These are phyloP conservation scores for Gynandropsis gynandra DNA, from an alignment of 345 rosid genomes.

Conservation along the genomic window DNA sequence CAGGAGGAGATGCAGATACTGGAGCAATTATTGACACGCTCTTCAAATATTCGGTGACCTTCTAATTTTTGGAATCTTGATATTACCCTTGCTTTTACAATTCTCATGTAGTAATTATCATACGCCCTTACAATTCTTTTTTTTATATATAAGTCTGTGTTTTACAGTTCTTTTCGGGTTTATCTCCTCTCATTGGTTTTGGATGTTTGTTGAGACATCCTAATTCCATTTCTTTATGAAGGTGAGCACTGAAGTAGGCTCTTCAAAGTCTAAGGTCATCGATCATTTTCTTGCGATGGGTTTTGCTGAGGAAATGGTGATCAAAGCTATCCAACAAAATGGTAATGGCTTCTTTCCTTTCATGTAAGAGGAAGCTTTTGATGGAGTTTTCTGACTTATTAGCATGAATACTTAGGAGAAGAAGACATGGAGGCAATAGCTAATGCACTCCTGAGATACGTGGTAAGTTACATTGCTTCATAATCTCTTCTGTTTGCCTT, in stretches of 20 bases:
- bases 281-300: constrained; percentile 73
- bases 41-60: constrained; percentile 20
- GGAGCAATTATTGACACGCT: constrained; percentile 21
- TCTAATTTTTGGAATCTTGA: neutral
- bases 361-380: neutral
- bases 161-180: neutral
- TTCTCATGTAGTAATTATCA: neutral
- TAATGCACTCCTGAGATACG: constrained; percentile 48
- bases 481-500: neutral
- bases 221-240: constrained; percentile 18
- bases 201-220: neutral
- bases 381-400: neutral
- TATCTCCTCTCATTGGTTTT: neutral
- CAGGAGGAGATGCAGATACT: constrained; percentile 24
- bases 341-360: constrained; percentile 33
- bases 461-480: constrained; percentile 31
- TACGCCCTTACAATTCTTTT: no score
- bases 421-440: constrained; percentile 41
- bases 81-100: no score
- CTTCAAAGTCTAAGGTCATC: constrained; percentile 42
- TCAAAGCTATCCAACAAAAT: constrained; percentile 53
- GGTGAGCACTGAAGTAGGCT: constrained; percentile 46
- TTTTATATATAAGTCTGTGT: no score
- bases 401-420: constrained; percentile 40
- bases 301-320: constrained; percentile 48